phyloP scores from a whole-genome alignment of 148 eudicot genomes.

The Amaranthus palmeri region DNA sequence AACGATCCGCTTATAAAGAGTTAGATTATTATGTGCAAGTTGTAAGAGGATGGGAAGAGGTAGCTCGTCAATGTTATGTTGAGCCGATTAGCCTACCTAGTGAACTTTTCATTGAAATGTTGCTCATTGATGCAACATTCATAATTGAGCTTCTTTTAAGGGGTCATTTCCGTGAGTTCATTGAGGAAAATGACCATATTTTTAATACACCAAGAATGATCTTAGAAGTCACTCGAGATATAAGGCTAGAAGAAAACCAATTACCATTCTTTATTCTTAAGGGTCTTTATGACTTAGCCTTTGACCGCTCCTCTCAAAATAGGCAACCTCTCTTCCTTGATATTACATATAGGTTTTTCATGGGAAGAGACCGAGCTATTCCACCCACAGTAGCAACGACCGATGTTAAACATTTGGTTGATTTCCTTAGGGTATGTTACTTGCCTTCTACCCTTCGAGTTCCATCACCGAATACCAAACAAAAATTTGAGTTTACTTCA shows the following conservation, averaged over 20 bases:
- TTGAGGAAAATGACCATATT: slow-evolving; percentile 21
- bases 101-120: slow-evolving; percentile 24
- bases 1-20: slow-evolving; percentile 12
- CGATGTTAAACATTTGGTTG: slow-evolving; percentile 27
- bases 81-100: slow-evolving; percentile 16
- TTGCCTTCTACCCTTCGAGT: slow-evolving; percentile 22
- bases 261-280: slow-evolving; percentile 30
- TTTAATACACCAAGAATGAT: slow-evolving; percentile 25
- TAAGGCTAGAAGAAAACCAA: slow-evolving; percentile 35
- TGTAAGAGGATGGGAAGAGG: slow-evolving; percentile 20
- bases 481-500: background rate
- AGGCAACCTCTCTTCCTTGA: background rate
- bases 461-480: background rate
- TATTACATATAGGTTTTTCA: slow-evolving; percentile 10
- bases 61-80: slow-evolving; percentile 24
- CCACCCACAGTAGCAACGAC: slow-evolving; percentile 12
- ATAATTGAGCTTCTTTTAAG: slow-evolving; percentile 36
- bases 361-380: background rate
- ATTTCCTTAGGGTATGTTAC: slow-evolving; percentile 22
- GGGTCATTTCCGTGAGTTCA: background rate
- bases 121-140: slow-evolving; percentile 32
- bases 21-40: slow-evolving; percentile 13
- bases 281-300: slow-evolving; percentile 18
- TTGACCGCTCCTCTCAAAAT: slow-evolving; percentile 9
- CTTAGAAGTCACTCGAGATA: slow-evolving; percentile 21